Base-by-base conservation (phyloP, 1,139 yeast genomes). In the Geotrichum carabidarum region DNA sequence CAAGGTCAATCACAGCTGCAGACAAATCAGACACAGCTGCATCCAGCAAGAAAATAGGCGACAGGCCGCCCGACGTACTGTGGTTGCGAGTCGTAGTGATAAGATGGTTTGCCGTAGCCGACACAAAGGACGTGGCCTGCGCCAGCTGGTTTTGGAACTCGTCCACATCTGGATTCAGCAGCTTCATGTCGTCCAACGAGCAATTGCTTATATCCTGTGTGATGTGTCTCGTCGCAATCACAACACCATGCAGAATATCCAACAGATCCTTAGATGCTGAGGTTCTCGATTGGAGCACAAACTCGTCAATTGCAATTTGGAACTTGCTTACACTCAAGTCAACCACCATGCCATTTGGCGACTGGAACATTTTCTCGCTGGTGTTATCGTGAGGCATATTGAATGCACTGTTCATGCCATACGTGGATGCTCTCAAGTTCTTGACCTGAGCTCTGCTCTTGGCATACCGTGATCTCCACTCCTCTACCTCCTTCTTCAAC, bases 81-180 rank as follows among this genome's bases (percentile, higher is more conserved):
- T 76, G 87, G 66, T 89, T 89, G 64, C 96, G 78, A 0, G 95
- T 80, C 0, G 93, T 80, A 3, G 96, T 83, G 50, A 91, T 81
- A 0, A 85, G 79, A 70, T 86, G 90, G 34, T 90, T 82, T n/a
- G 87, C 80, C 0, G 95, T 78, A 50, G 86, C 86, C 56, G 88
- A 79, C 15, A 85, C 76, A 45, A 81, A 69, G 4, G 68, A 59
- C 1, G 67, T 62, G 40, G 62, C 62, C 48, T 67, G 68, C 6
- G 68, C 66, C 14, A 70, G 59, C 32, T 63, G 61, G 4, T 63
- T 57, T 49, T 64, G 69, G 36, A 58, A 46, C 46, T 58, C 60
- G 35, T 56, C 58, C 8, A 43, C 18, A n/a, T 48, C 48, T 2
- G 45, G 31, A n/a, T 45, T 44, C 8, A 43, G 35, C 8, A 22